Conservation (phyloP, 2,329 filamentous ascomycete species). For the Hirsutella minnesotensis region DNA sequence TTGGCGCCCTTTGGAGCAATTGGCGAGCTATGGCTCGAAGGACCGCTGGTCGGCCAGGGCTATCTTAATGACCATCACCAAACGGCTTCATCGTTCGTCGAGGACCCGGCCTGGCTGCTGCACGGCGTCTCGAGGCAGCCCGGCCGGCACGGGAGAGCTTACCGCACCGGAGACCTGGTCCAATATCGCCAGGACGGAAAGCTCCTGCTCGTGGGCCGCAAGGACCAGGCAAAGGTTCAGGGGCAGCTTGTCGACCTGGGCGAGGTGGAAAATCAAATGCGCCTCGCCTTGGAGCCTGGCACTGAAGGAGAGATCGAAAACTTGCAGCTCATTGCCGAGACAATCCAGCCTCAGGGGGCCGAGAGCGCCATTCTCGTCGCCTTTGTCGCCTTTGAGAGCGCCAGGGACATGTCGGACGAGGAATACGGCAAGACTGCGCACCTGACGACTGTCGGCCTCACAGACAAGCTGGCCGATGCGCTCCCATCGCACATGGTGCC, state of each 20-base stretch:
- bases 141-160: slow-evolving; percentile 15
- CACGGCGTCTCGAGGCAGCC: background rate
- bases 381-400: slow-evolving; percentile 4
- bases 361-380: slow-evolving; percentile 4
- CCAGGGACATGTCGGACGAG: background rate
- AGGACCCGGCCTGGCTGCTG: slow-evolving; percentile 4
- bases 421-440: background rate
- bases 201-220: slow-evolving; percentile 34
- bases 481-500: slow-evolving; percentile 10
- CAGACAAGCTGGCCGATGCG: slow-evolving; percentile 2
- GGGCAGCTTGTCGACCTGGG: slow-evolving; percentile 38
- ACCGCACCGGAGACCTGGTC: slow-evolving; percentile 36
- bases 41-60: slow-evolving; percentile 9
- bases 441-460: background rate
- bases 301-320: background rate
- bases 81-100: slow-evolving; percentile 13
- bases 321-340: slow-evolving; percentile 4
- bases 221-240: slow-evolving; percentile 41
- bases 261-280: slow-evolving; percentile 8
- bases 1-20: slow-evolving; percentile 8
- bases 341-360: slow-evolving; percentile 2
- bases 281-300: background rate
- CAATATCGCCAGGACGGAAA: slow-evolving; percentile 20
- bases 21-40: slow-evolving; percentile 11
- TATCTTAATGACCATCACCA: slow-evolving; percentile 6